Evolutionary conservation across 306 rosid genomes (phyloP), one percentile per base, ranked within the genome.

Genomic region (Pyrus pyrifolia): DNA sequence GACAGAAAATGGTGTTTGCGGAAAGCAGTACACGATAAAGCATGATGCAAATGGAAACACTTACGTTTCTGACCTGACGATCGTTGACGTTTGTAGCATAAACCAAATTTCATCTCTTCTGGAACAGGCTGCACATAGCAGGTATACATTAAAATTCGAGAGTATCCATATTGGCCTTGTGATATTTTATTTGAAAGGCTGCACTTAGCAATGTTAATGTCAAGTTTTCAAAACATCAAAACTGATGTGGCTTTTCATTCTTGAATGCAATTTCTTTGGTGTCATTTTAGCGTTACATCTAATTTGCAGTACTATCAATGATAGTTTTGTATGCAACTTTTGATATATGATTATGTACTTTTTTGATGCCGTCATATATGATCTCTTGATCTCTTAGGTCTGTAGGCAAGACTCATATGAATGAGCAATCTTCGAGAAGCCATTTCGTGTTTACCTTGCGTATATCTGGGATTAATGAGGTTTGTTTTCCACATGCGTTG

Each of bases 361-460:
- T 45, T 45, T 45, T 45, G 18, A 18, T 13, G 18, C 1, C 6
- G 52, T 46, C 25, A 27, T 17, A 17, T 3, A 13, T 85, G 38
- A 65, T 51, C 38, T 81, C 51, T 13, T 13, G 38, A 65, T 44
- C 60, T 77, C 45, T 57, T 80, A 96, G 99, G 89, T 92, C 98
- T n/a, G 97, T 96, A 52, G 97, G 98, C 64, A 92, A 83, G 83
- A 96, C 99, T 11, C 93, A 91, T 38, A 95, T 95, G 99, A 95
- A 95, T 67, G 99, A 95, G 70, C 97, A 95, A 52, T 95, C 99
- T 57, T 95, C 99, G 4, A 92, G 98, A 85, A 95, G 99, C 75
- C 98, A 95, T 78, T 84, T 95, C 49, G 99, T 95, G 78, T 93
- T 95, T 78, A 95, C 96, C 65, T 76, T 95, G 88, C 97, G 99